A percentile compares a stretch with the other conserved stretches of the same genome.
These are phyloP conservation scores for Aspergillus awamori DNA, from an alignment of 2,329 filamentous ascomycete species.

Conservation along the genomic window DNA sequence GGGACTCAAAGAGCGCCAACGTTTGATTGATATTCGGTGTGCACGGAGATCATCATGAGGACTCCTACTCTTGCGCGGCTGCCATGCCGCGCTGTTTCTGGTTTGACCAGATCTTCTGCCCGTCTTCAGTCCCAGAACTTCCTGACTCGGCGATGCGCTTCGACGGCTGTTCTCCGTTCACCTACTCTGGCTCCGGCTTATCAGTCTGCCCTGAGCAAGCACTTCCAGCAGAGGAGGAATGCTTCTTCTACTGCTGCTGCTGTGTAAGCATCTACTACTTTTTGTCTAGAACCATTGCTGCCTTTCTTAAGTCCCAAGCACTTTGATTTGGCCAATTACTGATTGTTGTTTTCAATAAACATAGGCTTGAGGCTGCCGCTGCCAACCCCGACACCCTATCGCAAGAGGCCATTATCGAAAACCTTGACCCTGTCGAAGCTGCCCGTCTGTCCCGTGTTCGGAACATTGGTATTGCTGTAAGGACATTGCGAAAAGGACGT, in stretches of 20 bases:
- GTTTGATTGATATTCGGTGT: constrained; percentile 30
- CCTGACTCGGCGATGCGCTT: constrained; percentile 44
- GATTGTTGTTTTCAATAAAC: constrained; percentile 11
- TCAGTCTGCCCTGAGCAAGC: constrained; percentile 42
- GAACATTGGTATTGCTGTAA: constrained; percentile 96
- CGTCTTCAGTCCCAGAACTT: constrained; percentile 41
- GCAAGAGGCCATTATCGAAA: constrained; percentile 71
- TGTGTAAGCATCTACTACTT: constrained; percentile 39
- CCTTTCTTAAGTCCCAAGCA: neutral
- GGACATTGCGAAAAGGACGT: constrained; percentile 30
- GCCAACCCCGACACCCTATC: constrained; percentile 60
- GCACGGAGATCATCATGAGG: constrained; percentile 42
- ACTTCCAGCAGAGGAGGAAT: constrained; percentile 48
- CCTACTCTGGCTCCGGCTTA: constrained; percentile 36
- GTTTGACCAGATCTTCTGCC: constrained; percentile 36
- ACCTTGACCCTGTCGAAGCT: constrained; percentile 78
- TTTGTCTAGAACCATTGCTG: neutral
- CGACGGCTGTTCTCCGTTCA: constrained; percentile 40
- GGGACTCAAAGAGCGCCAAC: constrained; percentile 24
- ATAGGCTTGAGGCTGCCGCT: constrained; percentile 59
- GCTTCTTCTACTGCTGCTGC: constrained; percentile 48
- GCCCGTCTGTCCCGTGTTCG: constrained; percentile 77
- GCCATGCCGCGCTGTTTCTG: constrained; percentile 42
- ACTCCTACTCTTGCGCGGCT: constrained; percentile 46
- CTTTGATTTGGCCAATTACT: constrained; percentile 3